These are phyloP conservation scores for Sphagnum tenellum DNA, from an alignment of 225 moss, liverwort and hornwort species.

Conservation along the genomic window DNA sequence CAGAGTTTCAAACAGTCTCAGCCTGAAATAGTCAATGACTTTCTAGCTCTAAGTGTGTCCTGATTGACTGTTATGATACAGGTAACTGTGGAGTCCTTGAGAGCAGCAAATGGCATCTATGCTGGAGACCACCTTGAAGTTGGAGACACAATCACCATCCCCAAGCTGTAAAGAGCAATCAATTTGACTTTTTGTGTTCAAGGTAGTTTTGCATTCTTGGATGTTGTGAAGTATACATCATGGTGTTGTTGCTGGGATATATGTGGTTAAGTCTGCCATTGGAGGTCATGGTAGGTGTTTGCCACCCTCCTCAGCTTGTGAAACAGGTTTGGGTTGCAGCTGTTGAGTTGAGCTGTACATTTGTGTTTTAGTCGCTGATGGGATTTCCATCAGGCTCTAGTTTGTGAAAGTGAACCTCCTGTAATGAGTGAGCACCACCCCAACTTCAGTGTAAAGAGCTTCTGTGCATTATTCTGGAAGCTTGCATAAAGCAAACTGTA, in stretches of 20 bases:
- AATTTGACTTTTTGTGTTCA: background rate
- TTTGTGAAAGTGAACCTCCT: conserved; percentile 8
- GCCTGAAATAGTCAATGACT: background rate
- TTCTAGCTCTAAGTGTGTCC: background rate
- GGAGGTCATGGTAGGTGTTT: conserved; percentile 4
- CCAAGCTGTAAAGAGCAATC: conserved; percentile 2
- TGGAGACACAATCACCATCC: conserved; percentile 34
- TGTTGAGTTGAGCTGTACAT: conserved; percentile 22
- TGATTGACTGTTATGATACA: conserved; percentile 2
- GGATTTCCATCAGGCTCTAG: conserved; percentile 4
- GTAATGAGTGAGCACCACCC: background rate
- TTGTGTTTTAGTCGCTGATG: conserved; percentile 19
- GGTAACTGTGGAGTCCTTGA: conserved; percentile 36
- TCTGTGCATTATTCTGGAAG: conserved; percentile 8
- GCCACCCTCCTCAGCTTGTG: conserved; percentile 5
- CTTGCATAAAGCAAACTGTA: conserved; percentile 16
- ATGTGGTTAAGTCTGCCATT: conserved; percentile 6
- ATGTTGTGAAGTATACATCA: background rate
- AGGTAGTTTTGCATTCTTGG: conserved; percentile 11
- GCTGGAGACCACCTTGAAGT: conserved; percentile 29
- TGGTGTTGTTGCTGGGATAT: conserved; percentile 1
- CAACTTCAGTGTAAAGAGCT: conserved; percentile 15
- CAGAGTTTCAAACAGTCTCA: background rate
- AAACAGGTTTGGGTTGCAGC: conserved; percentile 17
- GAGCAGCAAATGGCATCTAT: conserved; percentile 37